Evolutionary conservation across 164 flowering plant genomes (phyloP), one percentile per base, ranked within the genome.

Genomic region (Liquidambar formosana): DNA sequence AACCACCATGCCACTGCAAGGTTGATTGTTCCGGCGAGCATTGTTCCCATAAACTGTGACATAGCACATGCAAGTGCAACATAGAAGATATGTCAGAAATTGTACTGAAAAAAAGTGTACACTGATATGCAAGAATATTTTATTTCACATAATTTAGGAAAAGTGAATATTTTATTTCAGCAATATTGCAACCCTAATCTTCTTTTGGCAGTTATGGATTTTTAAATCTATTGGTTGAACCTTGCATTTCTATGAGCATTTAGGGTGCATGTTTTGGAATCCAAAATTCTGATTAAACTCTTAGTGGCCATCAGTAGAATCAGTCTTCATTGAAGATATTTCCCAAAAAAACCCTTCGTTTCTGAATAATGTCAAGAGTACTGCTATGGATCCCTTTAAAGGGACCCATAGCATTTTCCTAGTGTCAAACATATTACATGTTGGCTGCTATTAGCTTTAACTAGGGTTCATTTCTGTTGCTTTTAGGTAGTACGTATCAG

Each of bases 1-100:
- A 82, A 72, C 89, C 89, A 88, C 88, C 84, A 83, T 57, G 88
- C 93, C 44, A 88, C 93, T 53, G 71, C 38, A 33, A 84, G 65
- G 73, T 88, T 86, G 61, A 86, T 67, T 12, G 89, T 86, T 73
- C 93, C 93, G 25, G 93, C 89, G 22, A 88, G 73, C 27, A 88
- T 67, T 26, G 90, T 86, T 67, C 93, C 93, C 23, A 88, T 78
- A 77, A 86, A 88, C 92, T 86, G 78, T 16, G 53, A 46, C 15
- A 12, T 10, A 16, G 5, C 47, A 45, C 47, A 23, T 8, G 12
- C 26, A 57, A 19, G 28, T 56, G 3, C 15, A 13, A 56, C 5
- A 12, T 22, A 5, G 13, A 10, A 56, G 23, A 19, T 28, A 16
- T 12, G 59, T 53, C 2, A 53, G 4, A 25, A 60, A 60, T 15